Percentiles rank a stretch among this genome's conserved stretches.
Evolutionary conservation across 2,329 filamentous ascomycete genomes (phyloP).

Genomic region (Penicillium sp.): DNA sequence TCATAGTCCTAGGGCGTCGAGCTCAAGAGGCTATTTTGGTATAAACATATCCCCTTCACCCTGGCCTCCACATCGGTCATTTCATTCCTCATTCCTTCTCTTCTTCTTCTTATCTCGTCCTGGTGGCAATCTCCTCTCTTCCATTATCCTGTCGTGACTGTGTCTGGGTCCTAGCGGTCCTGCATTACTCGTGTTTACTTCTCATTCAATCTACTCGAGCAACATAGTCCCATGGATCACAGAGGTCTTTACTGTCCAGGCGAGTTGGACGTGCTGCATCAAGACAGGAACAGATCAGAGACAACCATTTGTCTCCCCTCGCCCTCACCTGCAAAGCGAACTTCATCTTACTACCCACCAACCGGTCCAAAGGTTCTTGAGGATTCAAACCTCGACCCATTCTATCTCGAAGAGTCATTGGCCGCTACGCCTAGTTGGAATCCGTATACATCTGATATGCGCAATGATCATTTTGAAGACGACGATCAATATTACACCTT

Average conservation of each 20-base stretch:
- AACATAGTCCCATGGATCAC: constrained; percentile 39
- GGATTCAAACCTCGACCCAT: constrained; percentile 38
- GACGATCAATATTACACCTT: constrained; percentile 33
- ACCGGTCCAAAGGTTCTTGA: constrained; percentile 28
- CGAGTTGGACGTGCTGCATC: constrained; percentile 33
- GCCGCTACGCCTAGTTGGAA: constrained; percentile 28
- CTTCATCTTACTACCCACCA: constrained; percentile 32
- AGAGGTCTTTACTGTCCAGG: constrained; percentile 33
- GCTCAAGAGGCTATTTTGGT: constrained; percentile 26
- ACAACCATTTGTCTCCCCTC: constrained; percentile 29
- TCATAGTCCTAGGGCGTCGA: constrained; percentile 10
- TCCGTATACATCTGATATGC: constrained; percentile 24
- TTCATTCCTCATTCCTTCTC: constrained; percentile 18
- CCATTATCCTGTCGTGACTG: constrained; percentile 9
- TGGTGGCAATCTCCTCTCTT: constrained; percentile 9
- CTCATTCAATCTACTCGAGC: constrained; percentile 16
- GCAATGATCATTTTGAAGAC: constrained; percentile 34
- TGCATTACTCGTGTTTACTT: constrained; percentile 14
- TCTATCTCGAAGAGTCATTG: constrained; percentile 39
- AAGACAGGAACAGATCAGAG: constrained; percentile 33
- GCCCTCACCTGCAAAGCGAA: constrained; percentile 29
- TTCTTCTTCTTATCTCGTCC: background rate
- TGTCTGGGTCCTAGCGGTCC: constrained; percentile 10
- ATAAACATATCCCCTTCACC: constrained; percentile 38
- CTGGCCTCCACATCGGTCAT: constrained; percentile 13